These are phyloP conservation scores for Xylariaceae sp. DNA, from an alignment of 2,329 filamentous ascomycete genomes.

Conservation along the genomic window DNA sequence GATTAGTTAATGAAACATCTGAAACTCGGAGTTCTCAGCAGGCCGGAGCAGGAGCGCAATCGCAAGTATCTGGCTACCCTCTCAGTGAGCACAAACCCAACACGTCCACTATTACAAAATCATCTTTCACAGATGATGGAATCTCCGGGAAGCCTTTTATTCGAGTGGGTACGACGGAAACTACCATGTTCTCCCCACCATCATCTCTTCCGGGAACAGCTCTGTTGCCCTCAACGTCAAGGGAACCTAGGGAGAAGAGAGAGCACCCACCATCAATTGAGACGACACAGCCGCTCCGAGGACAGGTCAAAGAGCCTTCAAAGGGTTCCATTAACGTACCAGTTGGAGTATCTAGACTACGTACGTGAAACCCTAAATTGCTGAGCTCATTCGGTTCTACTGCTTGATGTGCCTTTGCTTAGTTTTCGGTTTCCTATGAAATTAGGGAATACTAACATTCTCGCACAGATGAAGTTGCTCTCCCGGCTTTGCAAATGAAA, in stretches of 20 bases:
- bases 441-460: conserved; percentile 4
- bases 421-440: neutral
- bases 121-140: conserved; percentile 51
- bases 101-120: conserved; percentile 31
- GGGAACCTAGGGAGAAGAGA: conserved; percentile 32
- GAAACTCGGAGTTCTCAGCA: conserved; percentile 17
- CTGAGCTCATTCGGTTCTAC: neutral
- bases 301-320: conserved; percentile 30
- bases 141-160: conserved; percentile 62
- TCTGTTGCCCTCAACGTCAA: conserved; percentile 24
- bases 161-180: conserved; percentile 49
- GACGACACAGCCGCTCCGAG: conserved; percentile 23
- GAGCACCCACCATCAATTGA: conserved; percentile 17
- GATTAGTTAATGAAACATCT: neutral
- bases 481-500: conserved; percentile 86
- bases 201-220: conserved; percentile 36
- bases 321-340: conserved; percentile 64
- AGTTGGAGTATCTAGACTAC: conserved; percentile 87
- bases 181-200: conserved; percentile 35
- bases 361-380: conserved; percentile 19
- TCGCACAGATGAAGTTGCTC: conserved; percentile 70
- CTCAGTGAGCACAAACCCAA: conserved; percentile 27
- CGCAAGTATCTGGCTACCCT: conserved; percentile 21
- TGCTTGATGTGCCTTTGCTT: neutral
- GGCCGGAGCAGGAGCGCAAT: conserved; percentile 27